Conservation (phyloP, 2,329 filamentous ascomycete genomes). For the Botrytis hyacinthi region DNA sequence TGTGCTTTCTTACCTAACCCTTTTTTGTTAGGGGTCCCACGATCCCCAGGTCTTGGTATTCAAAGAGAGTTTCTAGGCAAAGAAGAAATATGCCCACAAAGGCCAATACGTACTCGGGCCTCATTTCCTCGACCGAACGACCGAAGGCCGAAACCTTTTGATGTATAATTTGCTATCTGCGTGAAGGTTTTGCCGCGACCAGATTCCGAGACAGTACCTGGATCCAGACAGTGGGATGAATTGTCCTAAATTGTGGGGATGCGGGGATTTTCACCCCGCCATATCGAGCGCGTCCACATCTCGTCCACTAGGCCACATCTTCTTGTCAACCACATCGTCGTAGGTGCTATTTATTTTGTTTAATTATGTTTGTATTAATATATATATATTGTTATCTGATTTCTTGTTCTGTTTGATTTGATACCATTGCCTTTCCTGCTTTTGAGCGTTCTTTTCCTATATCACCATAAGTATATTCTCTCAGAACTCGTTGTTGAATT, state of each 20-base stretch:
- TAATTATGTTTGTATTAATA: background rate
- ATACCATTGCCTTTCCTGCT: background rate
- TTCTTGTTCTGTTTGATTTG: background rate
- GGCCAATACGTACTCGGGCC: background rate
- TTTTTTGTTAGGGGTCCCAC: background rate
- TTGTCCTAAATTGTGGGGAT: conserved; percentile 1
- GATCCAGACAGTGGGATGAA: background rate
- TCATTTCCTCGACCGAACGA: background rate
- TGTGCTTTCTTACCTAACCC: background rate
- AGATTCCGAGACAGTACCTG: background rate
- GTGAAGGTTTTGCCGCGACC: background rate
- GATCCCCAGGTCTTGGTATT: background rate
- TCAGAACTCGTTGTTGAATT: background rate
- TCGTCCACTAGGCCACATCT: background rate
- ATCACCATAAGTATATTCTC: background rate
- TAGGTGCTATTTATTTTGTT: background rate
- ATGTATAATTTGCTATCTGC: background rate
- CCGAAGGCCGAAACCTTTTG: background rate
- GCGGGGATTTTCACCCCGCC: conserved; percentile 5
- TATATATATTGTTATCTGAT: background rate
- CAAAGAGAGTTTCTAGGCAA: background rate
- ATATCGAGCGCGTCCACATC: conserved; percentile 10
- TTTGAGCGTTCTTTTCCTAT: background rate
- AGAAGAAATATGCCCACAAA: background rate
- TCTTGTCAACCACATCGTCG: background rate